Evolutionary conservation across 768 basidiomycete genomes (phyloP).

Genomic region (Phanerodontia chrysosporium): DNA sequence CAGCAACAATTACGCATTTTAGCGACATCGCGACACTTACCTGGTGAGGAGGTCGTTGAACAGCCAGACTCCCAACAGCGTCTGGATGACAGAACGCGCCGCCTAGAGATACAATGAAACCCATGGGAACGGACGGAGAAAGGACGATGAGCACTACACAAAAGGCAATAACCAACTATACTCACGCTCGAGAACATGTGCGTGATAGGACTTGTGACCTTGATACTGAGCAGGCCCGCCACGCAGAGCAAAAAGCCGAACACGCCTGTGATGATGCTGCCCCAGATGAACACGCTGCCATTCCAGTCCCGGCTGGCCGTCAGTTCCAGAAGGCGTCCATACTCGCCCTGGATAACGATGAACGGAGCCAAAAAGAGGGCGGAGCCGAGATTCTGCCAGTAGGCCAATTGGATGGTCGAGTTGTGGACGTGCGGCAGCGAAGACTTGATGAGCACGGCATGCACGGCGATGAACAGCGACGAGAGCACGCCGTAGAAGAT

Average conservation of each 20-base stretch:
- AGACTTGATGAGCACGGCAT: slow-evolving; percentile 70
- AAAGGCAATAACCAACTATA: slow-evolving; percentile 14
- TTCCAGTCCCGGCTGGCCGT: slow-evolving; percentile 42
- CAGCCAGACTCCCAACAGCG: slow-evolving; percentile 70
- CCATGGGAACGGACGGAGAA: slow-evolving; percentile 7
- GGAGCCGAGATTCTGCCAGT: slow-evolving; percentile 74
- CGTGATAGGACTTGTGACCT: slow-evolving; percentile 78
- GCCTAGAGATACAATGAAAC: slow-evolving; percentile 39
- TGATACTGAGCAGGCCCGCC: slow-evolving; percentile 76
- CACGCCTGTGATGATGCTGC: slow-evolving; percentile 64
- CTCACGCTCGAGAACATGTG: slow-evolving; percentile 82
- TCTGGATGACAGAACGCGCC: slow-evolving; percentile 80
- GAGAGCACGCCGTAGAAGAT: slow-evolving; percentile 69
- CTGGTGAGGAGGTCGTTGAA: slow-evolving; percentile 71
- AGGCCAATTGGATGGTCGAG: slow-evolving; percentile 69
- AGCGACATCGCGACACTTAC: slow-evolving; percentile 38
- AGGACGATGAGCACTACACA: slow-evolving; percentile 3
- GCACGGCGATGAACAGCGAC: slow-evolving; percentile 71
- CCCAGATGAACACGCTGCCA: slow-evolving; percentile 54
- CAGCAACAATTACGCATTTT: too few relatives aligned
- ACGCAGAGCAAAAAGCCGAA: slow-evolving; percentile 81
- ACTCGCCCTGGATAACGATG: slow-evolving; percentile 55
- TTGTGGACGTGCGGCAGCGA: slow-evolving; percentile 66
- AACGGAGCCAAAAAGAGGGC: slow-evolving; percentile 62
- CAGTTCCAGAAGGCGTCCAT: slow-evolving; percentile 35